phyloP scores from a whole-genome alignment of 345 rosid genomes.

The Reutealis trisperma region DNA sequence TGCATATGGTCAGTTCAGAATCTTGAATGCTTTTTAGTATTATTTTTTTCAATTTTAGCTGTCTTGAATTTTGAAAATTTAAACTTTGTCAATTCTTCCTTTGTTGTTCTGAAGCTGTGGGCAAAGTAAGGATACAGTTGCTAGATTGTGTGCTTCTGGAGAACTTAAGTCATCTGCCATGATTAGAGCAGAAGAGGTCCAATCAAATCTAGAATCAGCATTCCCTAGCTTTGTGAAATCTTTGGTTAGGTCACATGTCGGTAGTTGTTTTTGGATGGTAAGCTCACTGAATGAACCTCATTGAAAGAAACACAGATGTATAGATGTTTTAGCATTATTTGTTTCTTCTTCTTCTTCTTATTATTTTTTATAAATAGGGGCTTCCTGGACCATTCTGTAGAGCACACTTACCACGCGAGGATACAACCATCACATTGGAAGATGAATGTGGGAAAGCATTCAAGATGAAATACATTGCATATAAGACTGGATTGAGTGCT shows the following conservation, averaged over 20 bases:
- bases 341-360: neutral
- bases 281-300: slow-evolving; percentile 6
- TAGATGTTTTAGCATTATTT: neutral
- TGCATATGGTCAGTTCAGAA: slow-evolving; percentile 45
- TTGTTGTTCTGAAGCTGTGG: slow-evolving; percentile 39
- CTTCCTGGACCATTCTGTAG: slow-evolving; percentile 79
- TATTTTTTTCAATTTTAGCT: neutral
- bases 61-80: slow-evolving; percentile 10
- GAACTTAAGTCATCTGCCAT: slow-evolving; percentile 49
- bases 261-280: slow-evolving; percentile 78
- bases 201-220: slow-evolving; percentile 53
- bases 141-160: slow-evolving; percentile 19
- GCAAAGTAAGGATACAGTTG: slow-evolving; percentile 25
- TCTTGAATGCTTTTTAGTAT: neutral
- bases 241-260: slow-evolving; percentile 69
- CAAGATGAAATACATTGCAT: slow-evolving; percentile 56
- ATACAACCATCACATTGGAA: slow-evolving; percentile 50
- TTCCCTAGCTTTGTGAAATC: slow-evolving; percentile 60
- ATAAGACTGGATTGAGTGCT: slow-evolving; percentile 84
- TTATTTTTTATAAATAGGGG: slow-evolving; percentile 44
- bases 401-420: slow-evolving; percentile 51
- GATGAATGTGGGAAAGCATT: slow-evolving; percentile 57
- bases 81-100: neutral
- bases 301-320: slow-evolving; percentile 2
- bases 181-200: slow-evolving; percentile 61